Percentiles rank a stretch among this genome's conserved stretches.
Evolutionary conservation across 2,329 filamentous ascomycete genomes (phyloP).

Genomic region (Magnaporthiopsis rhizophila): DNA sequence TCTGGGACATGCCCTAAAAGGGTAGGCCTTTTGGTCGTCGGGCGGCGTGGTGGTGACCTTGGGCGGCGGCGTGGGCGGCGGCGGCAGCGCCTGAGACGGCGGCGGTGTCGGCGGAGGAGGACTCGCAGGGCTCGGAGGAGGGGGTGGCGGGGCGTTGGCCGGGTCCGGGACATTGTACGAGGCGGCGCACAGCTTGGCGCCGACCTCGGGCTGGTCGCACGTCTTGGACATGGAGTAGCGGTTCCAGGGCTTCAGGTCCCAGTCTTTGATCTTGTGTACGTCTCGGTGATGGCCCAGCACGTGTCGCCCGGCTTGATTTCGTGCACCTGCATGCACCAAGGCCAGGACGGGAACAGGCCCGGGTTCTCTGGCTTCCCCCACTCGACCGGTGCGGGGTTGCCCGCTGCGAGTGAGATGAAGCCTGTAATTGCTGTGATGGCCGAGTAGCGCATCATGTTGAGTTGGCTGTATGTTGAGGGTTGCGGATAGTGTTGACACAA

Average conservation of each 20-base stretch:
- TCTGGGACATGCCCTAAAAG: no score
- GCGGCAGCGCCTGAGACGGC: neutral
- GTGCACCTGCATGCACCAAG: neutral
- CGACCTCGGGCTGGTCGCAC: neutral
- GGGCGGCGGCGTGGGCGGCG: neutral
- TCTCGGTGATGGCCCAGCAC: neutral
- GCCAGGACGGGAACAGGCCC: no score
- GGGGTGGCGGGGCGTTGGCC: neutral
- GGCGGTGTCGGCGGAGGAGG: neutral
- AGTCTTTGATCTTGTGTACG: neutral
- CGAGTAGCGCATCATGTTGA: no score
- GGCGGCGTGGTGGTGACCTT: neutral
- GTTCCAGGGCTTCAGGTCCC: neutral
- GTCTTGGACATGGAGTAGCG: neutral
- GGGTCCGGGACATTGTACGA: neutral
- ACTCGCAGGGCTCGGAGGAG: neutral
- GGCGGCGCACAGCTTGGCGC: neutral
- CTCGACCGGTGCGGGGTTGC: no score
- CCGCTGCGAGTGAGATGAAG: no score
- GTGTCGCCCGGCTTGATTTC: neutral
- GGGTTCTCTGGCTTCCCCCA: no score
- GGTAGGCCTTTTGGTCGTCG: neutral
- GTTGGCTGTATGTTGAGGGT: no score
- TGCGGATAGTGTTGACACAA: no score
- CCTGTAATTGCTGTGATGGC: no score